A percentile compares a stretch with the other conserved stretches of the same genome.
Conservation (phyloP, 1,284 basidiomycete species). For the Bondarzewia mesenterica region DNA sequence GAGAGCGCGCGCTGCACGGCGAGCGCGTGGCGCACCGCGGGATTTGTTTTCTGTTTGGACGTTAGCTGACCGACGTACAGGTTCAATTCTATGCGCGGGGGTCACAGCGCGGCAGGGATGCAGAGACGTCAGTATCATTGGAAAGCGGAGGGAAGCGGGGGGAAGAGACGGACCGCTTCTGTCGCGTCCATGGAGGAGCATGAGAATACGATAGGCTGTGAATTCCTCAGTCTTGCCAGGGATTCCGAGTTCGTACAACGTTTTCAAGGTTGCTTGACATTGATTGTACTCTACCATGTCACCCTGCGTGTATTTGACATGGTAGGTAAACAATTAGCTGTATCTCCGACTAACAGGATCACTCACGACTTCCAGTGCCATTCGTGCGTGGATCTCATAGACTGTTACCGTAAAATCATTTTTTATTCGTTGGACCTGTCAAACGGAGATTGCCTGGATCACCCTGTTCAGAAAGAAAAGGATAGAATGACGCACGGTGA, state of each 20-base stretch:
- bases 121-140: constrained; percentile 6
- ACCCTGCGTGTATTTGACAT: constrained; percentile 52
- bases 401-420: constrained; percentile 97
- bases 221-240: constrained; percentile 92
- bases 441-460: constrained; percentile 12
- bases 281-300: constrained; percentile 99
- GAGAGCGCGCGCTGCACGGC: constrained; percentile 82
- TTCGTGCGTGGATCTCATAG: constrained; percentile 97
- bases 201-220: constrained; percentile 94
- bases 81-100: constrained; percentile 70
- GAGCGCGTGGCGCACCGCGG: constrained; percentile 84
- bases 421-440: constrained; percentile 97
- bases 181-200: constrained; percentile 92
- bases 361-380: constrained; percentile 88
- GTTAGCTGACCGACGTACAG: constrained; percentile 94
- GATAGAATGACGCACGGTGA: constrained; percentile 65
- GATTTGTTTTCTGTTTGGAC: constrained; percentile 73
- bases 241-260: constrained; percentile 89
- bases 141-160: neutral
- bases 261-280: constrained; percentile 88
- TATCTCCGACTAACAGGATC: constrained; percentile 2
- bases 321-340: constrained; percentile 10
- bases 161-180: constrained; percentile 71
- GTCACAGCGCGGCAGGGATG: constrained; percentile 6
- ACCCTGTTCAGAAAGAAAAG: constrained; percentile 7